These are phyloP conservation scores for Lithocarpus polystachyus DNA, from an alignment of 306 rosid species.

Conservation along the genomic window DNA sequence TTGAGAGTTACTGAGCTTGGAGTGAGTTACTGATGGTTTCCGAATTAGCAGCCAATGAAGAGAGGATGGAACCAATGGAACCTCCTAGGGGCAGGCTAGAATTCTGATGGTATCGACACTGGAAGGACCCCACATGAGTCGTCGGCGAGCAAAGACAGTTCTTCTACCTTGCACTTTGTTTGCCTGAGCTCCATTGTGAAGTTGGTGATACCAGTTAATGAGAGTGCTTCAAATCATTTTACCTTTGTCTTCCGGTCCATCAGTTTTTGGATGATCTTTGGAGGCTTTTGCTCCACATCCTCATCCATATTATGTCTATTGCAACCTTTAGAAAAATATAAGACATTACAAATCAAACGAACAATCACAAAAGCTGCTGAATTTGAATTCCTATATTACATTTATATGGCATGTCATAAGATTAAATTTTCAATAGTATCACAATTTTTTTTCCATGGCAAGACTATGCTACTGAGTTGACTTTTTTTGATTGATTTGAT, in stretches of 20 bases:
- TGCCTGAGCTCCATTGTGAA: slow-evolving; percentile 9
- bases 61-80: slow-evolving; percentile 62
- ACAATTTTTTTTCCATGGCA: too few relatives aligned
- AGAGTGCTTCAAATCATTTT: slow-evolving; percentile 11
- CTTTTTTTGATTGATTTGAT: too few relatives aligned
- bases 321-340: too few relatives aligned
- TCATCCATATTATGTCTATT: slow-evolving; percentile 25
- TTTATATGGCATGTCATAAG: too few relatives aligned
- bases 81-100: slow-evolving; percentile 31
- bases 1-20: too few relatives aligned
- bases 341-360: too few relatives aligned
- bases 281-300: slow-evolving; percentile 27
- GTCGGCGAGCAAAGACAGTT: slow-evolving; percentile 87
- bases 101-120: slow-evolving; percentile 63
- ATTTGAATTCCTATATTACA: too few relatives aligned
- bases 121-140: slow-evolving; percentile 77
- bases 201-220: slow-evolving; percentile 43
- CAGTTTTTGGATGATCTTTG: background rate
- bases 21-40: background rate
- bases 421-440: too few relatives aligned
- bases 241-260: too few relatives aligned
- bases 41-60: slow-evolving; percentile 25
- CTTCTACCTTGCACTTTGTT: slow-evolving; percentile 26
- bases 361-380: too few relatives aligned
- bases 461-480: too few relatives aligned